A percentile compares a stretch with the other conserved stretches of the same genome.
Evolutionary conservation across 306 rosid species (phyloP).

Genomic region (Cucurbita argyrosperma): DNA sequence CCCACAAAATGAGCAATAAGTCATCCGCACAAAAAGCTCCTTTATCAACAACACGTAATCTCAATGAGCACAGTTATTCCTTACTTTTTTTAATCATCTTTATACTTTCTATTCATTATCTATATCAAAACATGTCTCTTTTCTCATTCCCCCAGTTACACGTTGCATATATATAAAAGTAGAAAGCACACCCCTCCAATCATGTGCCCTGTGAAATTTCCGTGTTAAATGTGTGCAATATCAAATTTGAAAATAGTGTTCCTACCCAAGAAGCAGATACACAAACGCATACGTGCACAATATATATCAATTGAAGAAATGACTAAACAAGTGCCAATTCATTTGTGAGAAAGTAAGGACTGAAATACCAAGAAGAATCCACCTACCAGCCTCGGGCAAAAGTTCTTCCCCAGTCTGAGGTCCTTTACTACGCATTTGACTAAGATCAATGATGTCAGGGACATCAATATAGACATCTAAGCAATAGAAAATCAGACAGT

Average conservation of each 20-base stretch:
- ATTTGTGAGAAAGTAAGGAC: neutral
- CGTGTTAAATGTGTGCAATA: neutral
- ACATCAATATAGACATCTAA: conserved; percentile 92
- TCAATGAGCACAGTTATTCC: neutral
- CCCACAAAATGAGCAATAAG: neutral
- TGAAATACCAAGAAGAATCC: conserved; percentile 3
- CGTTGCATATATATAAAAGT: neutral
- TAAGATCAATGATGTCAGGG: conserved; percentile 89
- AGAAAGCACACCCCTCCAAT: neutral
- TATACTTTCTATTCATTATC: neutral
- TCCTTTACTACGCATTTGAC: conserved; percentile 12
- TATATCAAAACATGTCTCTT: neutral
- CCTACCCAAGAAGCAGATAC: neutral
- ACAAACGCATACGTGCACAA: neutral
- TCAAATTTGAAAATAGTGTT: neutral
- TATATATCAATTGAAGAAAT: neutral
- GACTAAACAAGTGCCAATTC: neutral
- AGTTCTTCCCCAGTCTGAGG: conserved; percentile 3
- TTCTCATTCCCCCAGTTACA: neutral
- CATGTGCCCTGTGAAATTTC: neutral
- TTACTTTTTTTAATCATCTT: neutral
- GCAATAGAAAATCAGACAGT: conserved; percentile 8
- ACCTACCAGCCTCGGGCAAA: conserved; percentile 9
- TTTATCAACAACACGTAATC: neutral
- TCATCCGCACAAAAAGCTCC: neutral